These are phyloP conservation scores for Amphichorda felina DNA, from an alignment of 2,329 filamentous ascomycete genomes.

Conservation along the genomic window DNA sequence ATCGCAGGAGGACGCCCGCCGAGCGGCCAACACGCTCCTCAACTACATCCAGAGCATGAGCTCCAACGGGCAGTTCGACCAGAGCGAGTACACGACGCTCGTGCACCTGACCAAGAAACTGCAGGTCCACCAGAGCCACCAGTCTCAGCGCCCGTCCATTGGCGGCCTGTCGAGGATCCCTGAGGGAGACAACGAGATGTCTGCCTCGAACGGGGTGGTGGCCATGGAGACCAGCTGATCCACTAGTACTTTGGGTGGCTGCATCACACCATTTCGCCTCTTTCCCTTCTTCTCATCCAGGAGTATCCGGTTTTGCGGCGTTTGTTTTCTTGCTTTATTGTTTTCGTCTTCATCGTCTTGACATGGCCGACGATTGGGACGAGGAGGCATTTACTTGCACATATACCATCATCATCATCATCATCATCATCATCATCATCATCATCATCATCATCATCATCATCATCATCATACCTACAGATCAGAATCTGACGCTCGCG, in stretches of 20 bases:
- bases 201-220: conserved; percentile 9
- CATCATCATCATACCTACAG: no score
- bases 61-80: conserved; percentile 54
- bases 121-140: conserved; percentile 45
- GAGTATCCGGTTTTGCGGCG: no score
- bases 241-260: background rate
- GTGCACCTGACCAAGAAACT: conserved; percentile 80
- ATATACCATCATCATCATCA: no score
- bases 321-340: no score
- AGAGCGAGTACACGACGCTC: conserved; percentile 66
- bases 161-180: conserved; percentile 43
- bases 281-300: background rate
- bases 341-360: no score
- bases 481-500: no score
- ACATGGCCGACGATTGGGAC: no score
- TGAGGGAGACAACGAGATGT: conserved; percentile 42
- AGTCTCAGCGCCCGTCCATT: conserved; percentile 17
- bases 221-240: conserved; percentile 17
- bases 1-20: conserved; percentile 74
- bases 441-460: no score
- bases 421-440: no score
- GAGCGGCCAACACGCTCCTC: conserved; percentile 71
- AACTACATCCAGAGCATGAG: conserved; percentile 63
- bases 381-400: no score
- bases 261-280: no score